phyloP scores from a whole-genome alignment of 1,139 yeast species.

The Blastobotrys proliferans region DNA sequence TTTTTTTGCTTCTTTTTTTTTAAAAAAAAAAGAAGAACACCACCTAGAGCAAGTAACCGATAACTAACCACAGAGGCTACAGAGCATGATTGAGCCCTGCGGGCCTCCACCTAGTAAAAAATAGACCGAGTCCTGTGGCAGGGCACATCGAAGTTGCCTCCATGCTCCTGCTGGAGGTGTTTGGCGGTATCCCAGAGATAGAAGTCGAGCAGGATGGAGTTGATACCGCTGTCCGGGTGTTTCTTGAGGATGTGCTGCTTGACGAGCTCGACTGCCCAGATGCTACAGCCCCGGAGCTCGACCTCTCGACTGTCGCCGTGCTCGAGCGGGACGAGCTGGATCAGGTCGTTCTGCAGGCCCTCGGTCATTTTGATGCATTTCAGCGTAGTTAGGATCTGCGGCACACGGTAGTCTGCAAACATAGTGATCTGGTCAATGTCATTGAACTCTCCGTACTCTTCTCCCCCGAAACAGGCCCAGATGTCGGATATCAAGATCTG shows the following conservation, averaged over 20 bases:
- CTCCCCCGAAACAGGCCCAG: slow-evolving; percentile 43
- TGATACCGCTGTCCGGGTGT: slow-evolving; percentile 27
- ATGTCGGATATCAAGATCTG: slow-evolving; percentile 42
- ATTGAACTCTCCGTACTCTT: slow-evolving; percentile 34
- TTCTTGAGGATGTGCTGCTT: slow-evolving; percentile 24
- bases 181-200: slow-evolving; percentile 46
- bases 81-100: slow-evolving; percentile 15
- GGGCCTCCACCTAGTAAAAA: slow-evolving; percentile 29
- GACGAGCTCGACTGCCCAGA: slow-evolving; percentile 40
- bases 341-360: slow-evolving; percentile 25
- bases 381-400: slow-evolving; percentile 39
- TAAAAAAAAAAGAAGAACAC: too few species aligned
- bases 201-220: slow-evolving; percentile 41
- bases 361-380: slow-evolving; percentile 37
- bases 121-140: slow-evolving; percentile 40
- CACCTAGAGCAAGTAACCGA: background rate
- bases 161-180: slow-evolving; percentile 29
- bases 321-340: slow-evolving; percentile 21
- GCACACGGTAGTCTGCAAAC: slow-evolving; percentile 47
- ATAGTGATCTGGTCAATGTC: slow-evolving; percentile 42
- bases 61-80: background rate
- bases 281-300: slow-evolving; percentile 41
- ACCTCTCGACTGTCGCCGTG: slow-evolving; percentile 36
- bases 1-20: background rate
- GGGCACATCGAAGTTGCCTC: slow-evolving; percentile 28